Conservation (phyloP, 2,329 filamentous ascomycete genomes). For the Fusarium acutatum region DNA sequence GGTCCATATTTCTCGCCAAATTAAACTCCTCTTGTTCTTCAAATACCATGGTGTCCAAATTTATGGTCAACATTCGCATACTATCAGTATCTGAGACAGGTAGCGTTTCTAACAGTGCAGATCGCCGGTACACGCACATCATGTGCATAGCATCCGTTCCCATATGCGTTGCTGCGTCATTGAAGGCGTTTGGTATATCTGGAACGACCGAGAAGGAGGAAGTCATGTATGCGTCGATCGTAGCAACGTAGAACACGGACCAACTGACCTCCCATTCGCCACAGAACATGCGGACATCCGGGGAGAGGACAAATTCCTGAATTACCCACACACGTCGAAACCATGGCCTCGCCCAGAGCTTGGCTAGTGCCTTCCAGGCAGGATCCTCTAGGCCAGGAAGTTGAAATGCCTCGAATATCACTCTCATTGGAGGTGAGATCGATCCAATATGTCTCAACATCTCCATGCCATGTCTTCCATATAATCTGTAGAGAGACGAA, state of each 20-base stretch:
- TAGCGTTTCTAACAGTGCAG: fast-evolving
- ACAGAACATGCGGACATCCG: not conserved
- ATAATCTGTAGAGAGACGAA: fast-evolving
- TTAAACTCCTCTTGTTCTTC: not conserved
- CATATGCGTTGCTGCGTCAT: not conserved
- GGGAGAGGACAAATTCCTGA: not conserved
- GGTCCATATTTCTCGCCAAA: not conserved
- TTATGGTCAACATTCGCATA: not conserved
- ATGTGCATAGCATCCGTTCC: not conserved
- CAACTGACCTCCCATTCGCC: not conserved
- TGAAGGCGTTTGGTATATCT: not conserved
- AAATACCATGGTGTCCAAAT: not conserved
- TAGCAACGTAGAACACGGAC: not conserved
- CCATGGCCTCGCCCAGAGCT: not conserved
- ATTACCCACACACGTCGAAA: not conserved
- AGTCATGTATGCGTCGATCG: not conserved
- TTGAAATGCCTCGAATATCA: fast-evolving
- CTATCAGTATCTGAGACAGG: not conserved
- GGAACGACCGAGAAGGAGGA: not conserved
- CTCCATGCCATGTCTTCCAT: not conserved
- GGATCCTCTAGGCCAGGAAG: not conserved
- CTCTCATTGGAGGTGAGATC: fast-evolving
- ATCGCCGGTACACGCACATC: not conserved
- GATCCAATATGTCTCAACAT: fast-evolving
- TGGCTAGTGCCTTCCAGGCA: not conserved